Percentiles rank a stretch among this genome's conserved stretches.
These are phyloP conservation scores for Zelopaecilomyces penicillatus DNA, from an alignment of 2,329 filamentous ascomycete species.

Conservation along the genomic window DNA sequence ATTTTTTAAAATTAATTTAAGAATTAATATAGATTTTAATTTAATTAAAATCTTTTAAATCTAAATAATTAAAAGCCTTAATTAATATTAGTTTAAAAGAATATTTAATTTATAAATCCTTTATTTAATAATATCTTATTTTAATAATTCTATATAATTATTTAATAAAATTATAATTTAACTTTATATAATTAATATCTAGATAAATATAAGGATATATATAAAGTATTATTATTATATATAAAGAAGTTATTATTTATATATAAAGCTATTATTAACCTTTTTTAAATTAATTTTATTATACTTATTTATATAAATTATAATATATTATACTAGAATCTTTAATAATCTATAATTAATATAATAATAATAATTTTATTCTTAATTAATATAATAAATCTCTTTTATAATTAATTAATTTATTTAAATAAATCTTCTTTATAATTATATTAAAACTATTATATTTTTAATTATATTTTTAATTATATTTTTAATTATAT, in stretches of 20 bases:
- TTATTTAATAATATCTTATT: too few relatives aligned
- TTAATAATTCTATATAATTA: too few relatives aligned
- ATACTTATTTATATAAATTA: background rate
- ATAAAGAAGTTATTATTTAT: too few relatives aligned
- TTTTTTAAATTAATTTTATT: background rate
- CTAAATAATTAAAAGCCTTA: too few relatives aligned
- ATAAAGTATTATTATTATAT: too few relatives aligned
- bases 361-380: background rate
- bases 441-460: background rate
- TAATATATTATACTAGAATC: background rate
- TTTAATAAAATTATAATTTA: background rate
- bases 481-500: background rate
- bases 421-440: background rate
- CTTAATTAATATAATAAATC: background rate
- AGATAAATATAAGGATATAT: too few relatives aligned
- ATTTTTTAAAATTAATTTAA: too few relatives aligned
- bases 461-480: too few relatives aligned
- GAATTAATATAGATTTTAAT: background rate
- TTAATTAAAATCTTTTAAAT: background rate
- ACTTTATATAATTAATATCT: background rate
- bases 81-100: too few relatives aligned
- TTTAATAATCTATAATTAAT: background rate
- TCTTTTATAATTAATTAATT: background rate
- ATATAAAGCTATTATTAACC: background rate
- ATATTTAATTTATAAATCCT: too few relatives aligned